phyloP scores from a whole-genome alignment of 1,284 basidiomycete species.

The Ustilago vetiveriae region DNA sequence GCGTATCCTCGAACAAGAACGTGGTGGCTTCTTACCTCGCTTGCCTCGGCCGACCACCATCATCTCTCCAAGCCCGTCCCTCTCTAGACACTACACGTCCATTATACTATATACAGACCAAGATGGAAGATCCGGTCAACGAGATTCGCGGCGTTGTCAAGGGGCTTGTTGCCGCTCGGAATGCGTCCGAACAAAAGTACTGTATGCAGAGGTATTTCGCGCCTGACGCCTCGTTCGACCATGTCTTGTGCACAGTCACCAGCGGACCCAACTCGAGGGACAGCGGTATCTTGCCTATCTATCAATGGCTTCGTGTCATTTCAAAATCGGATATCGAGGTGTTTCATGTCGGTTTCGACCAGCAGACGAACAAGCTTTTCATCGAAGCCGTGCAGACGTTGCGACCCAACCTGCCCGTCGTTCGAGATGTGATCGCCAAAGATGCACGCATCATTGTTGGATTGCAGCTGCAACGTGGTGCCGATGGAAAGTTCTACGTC shows the following conservation, averaged over 20 bases:
- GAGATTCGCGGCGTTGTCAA: conserved; percentile 61
- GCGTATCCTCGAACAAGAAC: no score
- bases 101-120: conserved; percentile 4
- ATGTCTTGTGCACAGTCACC: conserved; percentile 60
- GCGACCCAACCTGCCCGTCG: conserved; percentile 44
- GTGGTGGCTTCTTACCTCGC: no score
- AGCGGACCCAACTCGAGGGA: conserved; percentile 58
- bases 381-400: conserved; percentile 61
- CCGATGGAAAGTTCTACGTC: conserved; percentile 63
- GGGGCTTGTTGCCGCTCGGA: conserved; percentile 58
- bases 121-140: conserved; percentile 60
- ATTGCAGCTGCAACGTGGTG: conserved; percentile 54
- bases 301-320: conserved; percentile 62
- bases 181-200: conserved; percentile 58
- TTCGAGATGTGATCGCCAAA: conserved; percentile 26
- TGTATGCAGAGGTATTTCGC: conserved; percentile 57
- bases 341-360: conserved; percentile 50
- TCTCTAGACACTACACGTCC: no score
- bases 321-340: conserved; percentile 58
- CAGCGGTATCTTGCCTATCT: conserved; percentile 61
- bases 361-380: conserved; percentile 37
- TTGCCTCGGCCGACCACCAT: no score
- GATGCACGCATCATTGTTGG: conserved; percentile 55
- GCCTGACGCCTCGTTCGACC: conserved; percentile 63
- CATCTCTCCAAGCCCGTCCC: no score